phyloP scores from a whole-genome alignment of 2,329 filamentous ascomycete genomes.

The Raffaelea ambrosiae region DNA sequence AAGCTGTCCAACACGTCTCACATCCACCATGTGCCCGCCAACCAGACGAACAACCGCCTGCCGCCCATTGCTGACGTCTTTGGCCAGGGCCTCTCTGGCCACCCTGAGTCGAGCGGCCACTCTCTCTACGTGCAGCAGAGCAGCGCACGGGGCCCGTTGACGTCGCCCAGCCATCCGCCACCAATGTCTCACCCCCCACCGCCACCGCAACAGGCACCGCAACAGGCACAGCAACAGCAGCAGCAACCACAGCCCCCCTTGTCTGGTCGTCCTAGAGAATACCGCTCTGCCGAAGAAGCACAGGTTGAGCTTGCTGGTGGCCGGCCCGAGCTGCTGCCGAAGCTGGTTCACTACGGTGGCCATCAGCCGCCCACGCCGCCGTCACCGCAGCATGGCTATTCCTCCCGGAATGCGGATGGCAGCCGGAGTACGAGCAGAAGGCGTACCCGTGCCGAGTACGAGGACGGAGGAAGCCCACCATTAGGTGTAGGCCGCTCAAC shows the following conservation, averaged over 20 bases:
- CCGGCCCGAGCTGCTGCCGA: conserved; percentile 84
- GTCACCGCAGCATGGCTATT: conserved; percentile 55
- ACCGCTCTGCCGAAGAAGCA: conserved; percentile 91
- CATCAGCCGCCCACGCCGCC: conserved; percentile 90
- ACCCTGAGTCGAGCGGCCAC: conserved; percentile 45
- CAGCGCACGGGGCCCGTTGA: conserved; percentile 59
- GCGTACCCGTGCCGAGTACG: conserved; percentile 81
- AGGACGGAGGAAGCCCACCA: conserved; percentile 82
- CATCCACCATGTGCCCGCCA: conserved; percentile 82
- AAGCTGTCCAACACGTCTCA: conserved; percentile 78
- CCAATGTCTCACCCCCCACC: conserved; percentile 23
- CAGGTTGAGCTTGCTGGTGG: conserved; percentile 85
- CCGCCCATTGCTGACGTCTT: conserved; percentile 95
- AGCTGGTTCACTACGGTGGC: conserved; percentile 89
- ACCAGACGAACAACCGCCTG: conserved; percentile 82
- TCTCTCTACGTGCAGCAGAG: conserved; percentile 52
- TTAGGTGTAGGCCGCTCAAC: conserved; percentile 64
- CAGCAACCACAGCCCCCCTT: conserved; percentile 33
- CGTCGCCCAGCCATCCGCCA: conserved; percentile 68
- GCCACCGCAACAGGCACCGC: conserved; percentile 12
- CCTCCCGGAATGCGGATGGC: conserved; percentile 31
- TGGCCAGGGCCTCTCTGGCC: conserved; percentile 62
- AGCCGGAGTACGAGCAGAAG: conserved; percentile 58
- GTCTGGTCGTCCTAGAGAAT: conserved; percentile 67
- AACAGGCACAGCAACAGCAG: conserved; percentile 23